phyloP scores from a whole-genome alignment of 164 flowering plant genomes.

The Piper longum region DNA sequence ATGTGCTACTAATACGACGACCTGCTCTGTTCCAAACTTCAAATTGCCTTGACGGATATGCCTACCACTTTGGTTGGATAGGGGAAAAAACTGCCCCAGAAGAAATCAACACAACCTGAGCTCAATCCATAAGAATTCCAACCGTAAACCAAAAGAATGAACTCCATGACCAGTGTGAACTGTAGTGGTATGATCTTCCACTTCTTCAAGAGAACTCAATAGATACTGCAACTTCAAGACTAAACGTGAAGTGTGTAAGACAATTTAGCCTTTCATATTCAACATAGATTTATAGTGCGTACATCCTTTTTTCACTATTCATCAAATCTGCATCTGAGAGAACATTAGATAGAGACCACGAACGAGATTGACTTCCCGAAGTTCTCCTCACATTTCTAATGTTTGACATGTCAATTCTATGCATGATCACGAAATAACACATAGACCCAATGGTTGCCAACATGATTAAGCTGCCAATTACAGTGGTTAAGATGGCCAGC shows the following conservation, averaged over 20 bases:
- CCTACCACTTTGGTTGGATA: neutral
- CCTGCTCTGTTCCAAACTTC: neutral
- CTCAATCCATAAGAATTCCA: neutral
- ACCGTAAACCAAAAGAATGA: neutral
- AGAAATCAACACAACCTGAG: neutral
- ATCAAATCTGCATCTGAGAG: constrained; percentile 57
- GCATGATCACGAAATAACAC: constrained; percentile 65
- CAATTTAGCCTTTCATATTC: neutral
- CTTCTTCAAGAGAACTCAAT: neutral
- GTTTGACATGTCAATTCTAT: constrained; percentile 57
- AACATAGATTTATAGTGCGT: constrained; percentile 43
- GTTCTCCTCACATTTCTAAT: constrained; percentile 48
- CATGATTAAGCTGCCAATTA: constrained; percentile 69
- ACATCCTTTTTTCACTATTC: constrained; percentile 62
- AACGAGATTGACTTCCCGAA: constrained; percentile 42
- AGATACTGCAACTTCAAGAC: neutral
- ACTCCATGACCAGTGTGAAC: neutral
- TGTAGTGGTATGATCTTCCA: neutral
- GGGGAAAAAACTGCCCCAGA: neutral
- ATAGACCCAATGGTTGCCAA: constrained; percentile 72
- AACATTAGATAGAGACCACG: constrained; percentile 37
- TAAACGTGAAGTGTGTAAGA: neutral
- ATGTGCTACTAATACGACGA: neutral
- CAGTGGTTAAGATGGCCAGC: constrained; percentile 65
- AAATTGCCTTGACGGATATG: neutral